Evolutionary conservation across 1,284 basidiomycete species (phyloP), one percentile per base, ranked within the genome.

Genomic region (Dichomitus squalens): DNA sequence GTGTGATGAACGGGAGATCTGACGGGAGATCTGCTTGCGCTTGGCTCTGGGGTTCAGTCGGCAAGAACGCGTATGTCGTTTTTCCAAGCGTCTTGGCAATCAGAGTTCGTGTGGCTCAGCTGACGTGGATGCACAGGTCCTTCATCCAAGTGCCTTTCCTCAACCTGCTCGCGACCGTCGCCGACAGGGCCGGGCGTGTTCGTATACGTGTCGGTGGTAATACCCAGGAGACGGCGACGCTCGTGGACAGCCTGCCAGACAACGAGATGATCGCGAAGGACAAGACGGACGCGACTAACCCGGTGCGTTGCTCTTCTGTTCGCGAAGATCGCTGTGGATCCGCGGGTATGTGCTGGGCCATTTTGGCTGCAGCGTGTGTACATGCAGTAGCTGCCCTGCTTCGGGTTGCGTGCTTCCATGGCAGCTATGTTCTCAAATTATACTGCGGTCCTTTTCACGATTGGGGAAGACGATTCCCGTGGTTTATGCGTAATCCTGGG

Each of bases 181-280:
- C 79, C 59, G 78, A 84, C 48, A 81, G 88, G 11, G 78, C 76
- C 7, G 90, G 90, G 0, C 68, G 77, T 5, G 77, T 88, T 5
- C 70, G 75, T 40, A 72, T 92, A 16, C 86, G 90, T 41, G 79
- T 92, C 3, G 91, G 90, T 34, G 91, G 90, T 53, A 92, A 92
- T 71, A 87, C 87, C 1, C 88, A 91, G 66, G 88, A 91, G 59
- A 79, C 75, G 23, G 84, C 85, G 12, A 75, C 75, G 0, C 69
- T 85, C 41, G 79, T 83, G 0, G 72, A 76, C 25, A 64, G 57
- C 44, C 62, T 73, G 4, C 60, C 66, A 2, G 43, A 62, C 44
- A 44, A 57, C 43, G 57, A 53, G 18, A 59, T 60, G 33, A 64
- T 68, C 50, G 58, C 52, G 38, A 68, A 66, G 48, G 58, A 64